These are phyloP conservation scores for Fennellomyces sp. DNA, from an alignment of 371 early-diverging fungal species.

Conservation along the genomic window DNA sequence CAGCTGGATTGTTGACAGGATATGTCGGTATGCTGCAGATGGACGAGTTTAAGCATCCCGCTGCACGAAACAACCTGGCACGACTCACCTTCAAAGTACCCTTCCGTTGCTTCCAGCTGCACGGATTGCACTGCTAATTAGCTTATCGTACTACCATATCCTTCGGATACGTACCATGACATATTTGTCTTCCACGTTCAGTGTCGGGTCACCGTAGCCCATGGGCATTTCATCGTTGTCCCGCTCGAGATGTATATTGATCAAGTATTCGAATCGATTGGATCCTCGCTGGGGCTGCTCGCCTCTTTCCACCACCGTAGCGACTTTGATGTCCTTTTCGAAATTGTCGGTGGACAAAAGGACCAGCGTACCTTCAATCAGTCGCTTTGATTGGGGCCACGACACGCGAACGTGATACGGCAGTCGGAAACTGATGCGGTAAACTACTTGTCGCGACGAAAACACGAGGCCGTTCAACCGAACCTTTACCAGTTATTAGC, in stretches of 20 bases:
- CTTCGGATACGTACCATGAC: slow-evolving; percentile 26
- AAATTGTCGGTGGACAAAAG: slow-evolving; percentile 57
- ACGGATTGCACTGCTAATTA: not conserved
- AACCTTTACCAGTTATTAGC: slow-evolving; percentile 31
- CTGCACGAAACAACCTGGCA: not conserved
- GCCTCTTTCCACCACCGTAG: slow-evolving; percentile 60
- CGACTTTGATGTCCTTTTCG: slow-evolving; percentile 55
- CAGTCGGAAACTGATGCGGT: slow-evolving; percentile 57
- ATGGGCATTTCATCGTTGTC: slow-evolving; percentile 42
- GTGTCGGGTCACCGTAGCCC: slow-evolving; percentile 46
- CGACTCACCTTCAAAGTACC: slow-evolving; percentile 52
- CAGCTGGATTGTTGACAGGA: slow-evolving; percentile 49
- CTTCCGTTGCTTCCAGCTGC: slow-evolving; percentile 48
- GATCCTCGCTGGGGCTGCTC: slow-evolving; percentile 46
- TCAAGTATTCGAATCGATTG: slow-evolving; percentile 49
- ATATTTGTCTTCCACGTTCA: slow-evolving; percentile 33
- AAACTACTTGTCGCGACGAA: slow-evolving; percentile 46
- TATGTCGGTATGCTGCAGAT: slow-evolving; percentile 25
- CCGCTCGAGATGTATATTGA: slow-evolving; percentile 54
- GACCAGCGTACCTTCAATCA: slow-evolving; percentile 62
- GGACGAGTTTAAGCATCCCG: not conserved
- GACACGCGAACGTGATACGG: slow-evolving; percentile 47
- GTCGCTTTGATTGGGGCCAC: slow-evolving; percentile 60
- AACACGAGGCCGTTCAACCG: slow-evolving; percentile 59
- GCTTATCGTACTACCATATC: not conserved